Conservation (phyloP, 2,329 filamentous ascomycete genomes). For the Stemphylium lycopersici region DNA sequence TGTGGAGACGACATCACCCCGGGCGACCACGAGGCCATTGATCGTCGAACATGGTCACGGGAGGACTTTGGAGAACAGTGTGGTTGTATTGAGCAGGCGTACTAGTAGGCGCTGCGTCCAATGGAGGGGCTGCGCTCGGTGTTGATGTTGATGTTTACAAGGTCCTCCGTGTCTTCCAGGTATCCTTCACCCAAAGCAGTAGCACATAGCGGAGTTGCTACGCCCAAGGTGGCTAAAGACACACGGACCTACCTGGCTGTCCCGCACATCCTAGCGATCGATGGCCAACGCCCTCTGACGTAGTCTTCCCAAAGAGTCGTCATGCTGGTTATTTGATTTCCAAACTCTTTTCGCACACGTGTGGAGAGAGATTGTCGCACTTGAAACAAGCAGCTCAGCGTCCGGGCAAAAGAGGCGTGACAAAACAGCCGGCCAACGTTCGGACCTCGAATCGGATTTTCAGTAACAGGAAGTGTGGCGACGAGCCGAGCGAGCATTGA, state of each 20-base stretch:
- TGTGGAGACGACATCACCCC: not conserved
- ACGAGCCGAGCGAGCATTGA: not conserved
- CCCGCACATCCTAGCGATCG: slow-evolving; percentile 4
- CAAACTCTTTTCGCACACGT: not conserved
- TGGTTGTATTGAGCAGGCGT: not conserved
- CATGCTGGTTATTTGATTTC: slow-evolving; percentile 9
- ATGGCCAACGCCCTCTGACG: slow-evolving; percentile 6
- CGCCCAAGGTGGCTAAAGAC: not conserved
- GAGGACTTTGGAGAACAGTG: not conserved
- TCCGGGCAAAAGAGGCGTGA: not conserved
- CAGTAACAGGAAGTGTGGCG: not conserved
- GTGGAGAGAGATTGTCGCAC: not conserved
- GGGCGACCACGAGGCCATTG: not conserved
- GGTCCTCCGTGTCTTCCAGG: not conserved
- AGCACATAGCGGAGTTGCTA: slow-evolving; percentile 1
- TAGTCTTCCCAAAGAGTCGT: slow-evolving; percentile 5
- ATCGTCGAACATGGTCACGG: not conserved
- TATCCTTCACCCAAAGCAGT: slow-evolving; percentile 1
- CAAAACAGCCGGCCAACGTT: not conserved
- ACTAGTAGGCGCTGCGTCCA: not conserved
- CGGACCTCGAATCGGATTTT: not conserved
- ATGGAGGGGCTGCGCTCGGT: not conserved
- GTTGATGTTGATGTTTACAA: slow-evolving; percentile 1
- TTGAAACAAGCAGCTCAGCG: not conserved
- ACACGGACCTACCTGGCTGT: not conserved